These are phyloP conservation scores for Lignosus rhinocerotis DNA, from an alignment of 1,284 basidiomycete species.

Conservation along the genomic window DNA sequence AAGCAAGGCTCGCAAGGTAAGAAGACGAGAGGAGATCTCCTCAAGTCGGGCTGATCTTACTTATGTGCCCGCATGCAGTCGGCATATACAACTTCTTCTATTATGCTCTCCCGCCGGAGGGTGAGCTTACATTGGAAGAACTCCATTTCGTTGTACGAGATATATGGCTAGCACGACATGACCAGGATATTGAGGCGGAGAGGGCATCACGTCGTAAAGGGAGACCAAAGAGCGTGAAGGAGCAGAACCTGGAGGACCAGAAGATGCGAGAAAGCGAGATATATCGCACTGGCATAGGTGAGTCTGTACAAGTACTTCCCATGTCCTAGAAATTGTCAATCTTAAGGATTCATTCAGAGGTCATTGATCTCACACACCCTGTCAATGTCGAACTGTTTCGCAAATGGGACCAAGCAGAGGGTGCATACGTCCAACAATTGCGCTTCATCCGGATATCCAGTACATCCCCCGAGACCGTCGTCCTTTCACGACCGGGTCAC, in stretches of 20 bases:
- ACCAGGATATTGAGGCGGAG: slow-evolving; percentile 68
- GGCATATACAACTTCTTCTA: slow-evolving; percentile 82
- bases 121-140: slow-evolving; percentile 63
- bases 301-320: slow-evolving; percentile 32
- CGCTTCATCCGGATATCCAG: slow-evolving; percentile 76
- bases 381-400: slow-evolving; percentile 75
- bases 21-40: neutral
- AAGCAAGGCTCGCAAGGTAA: slow-evolving; percentile 58
- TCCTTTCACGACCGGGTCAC: slow-evolving; percentile 61
- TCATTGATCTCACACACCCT: slow-evolving; percentile 80
- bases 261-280: slow-evolving; percentile 68
- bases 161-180: slow-evolving; percentile 76
- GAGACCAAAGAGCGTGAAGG: slow-evolving; percentile 73
- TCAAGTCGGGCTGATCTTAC: neutral
- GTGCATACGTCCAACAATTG: slow-evolving; percentile 73
- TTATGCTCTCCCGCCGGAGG: slow-evolving; percentile 67
- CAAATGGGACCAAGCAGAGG: slow-evolving; percentile 75
- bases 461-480: slow-evolving; percentile 43
- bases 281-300: slow-evolving; percentile 85
- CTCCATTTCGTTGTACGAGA: slow-evolving; percentile 69
- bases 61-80: slow-evolving; percentile 41
- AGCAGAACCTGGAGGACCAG: slow-evolving; percentile 72
- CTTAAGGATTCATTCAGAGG: slow-evolving; percentile 50
- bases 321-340: slow-evolving; percentile 5
- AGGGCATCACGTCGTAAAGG: slow-evolving; percentile 68